These are phyloP conservation scores for Geotrichum carabidarum DNA, from an alignment of 1,139 yeast species.

Conservation along the genomic window DNA sequence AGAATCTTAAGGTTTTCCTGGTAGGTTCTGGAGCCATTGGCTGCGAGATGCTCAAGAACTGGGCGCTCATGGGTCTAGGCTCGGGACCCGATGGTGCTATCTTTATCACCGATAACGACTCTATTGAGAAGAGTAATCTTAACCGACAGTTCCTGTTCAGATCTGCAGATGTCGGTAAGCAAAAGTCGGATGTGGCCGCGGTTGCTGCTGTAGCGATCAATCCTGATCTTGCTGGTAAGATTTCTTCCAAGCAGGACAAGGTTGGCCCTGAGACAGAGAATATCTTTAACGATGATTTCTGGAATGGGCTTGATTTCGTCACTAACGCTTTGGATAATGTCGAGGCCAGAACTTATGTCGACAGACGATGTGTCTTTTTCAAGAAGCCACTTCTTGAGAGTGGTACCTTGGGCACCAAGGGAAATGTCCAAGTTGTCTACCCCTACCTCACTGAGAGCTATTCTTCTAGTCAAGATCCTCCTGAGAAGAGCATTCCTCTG, in stretches of 20 bases:
- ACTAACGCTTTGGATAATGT: conserved; percentile 96
- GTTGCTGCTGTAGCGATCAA: conserved; percentile 79
- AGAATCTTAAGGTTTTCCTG: conserved; percentile 75
- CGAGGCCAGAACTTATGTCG: conserved; percentile 96
- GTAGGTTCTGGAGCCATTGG: conserved; percentile 99
- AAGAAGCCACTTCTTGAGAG: conserved; percentile 88
- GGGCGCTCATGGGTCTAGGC: conserved; percentile 97
- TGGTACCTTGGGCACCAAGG: conserved; percentile 97
- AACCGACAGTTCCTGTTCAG: conserved; percentile 95
- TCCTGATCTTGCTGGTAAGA: conserved; percentile 73
- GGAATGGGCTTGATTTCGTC: conserved; percentile 78
- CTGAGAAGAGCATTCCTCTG: conserved; percentile 93
- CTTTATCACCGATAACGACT: conserved; percentile 84
- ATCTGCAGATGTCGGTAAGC: conserved; percentile 87
- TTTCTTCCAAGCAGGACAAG: conserved; percentile 72
- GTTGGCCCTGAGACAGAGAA: conserved; percentile 92
- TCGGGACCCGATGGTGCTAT: conserved; percentile 86
- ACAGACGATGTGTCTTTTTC: conserved; percentile 91
- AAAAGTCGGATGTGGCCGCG: conserved; percentile 89
- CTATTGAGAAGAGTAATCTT: conserved; percentile 90
- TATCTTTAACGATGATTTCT: conserved; percentile 79
- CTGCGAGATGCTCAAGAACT: conserved; percentile 95
- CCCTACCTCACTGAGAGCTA: conserved; percentile 93
- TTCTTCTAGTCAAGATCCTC: conserved; percentile 96
- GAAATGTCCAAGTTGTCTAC: conserved; percentile 93